Percentiles rank a stretch among this genome's conserved stretches.
Evolutionary conservation across 352 stramenopile species (phyloP).

Genomic region (Pseudoperonospora humuli): DNA sequence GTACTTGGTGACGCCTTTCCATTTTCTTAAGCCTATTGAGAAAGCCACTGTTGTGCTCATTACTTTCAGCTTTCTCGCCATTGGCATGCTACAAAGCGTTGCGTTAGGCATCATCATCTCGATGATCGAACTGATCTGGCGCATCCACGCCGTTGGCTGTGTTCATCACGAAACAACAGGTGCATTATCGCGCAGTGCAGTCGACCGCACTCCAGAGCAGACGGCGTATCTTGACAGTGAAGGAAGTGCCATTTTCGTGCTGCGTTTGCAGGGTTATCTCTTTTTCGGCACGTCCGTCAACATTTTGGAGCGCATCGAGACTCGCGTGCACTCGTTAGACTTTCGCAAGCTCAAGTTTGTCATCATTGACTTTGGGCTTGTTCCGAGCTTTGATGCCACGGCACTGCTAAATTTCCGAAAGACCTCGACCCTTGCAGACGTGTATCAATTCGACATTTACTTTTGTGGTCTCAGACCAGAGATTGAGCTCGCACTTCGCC

Average conservation of each 20-base stretch:
- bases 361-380: conserved; percentile 74
- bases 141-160: conserved; percentile 70
- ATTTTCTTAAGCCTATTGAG: conserved; percentile 66
- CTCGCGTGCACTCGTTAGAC: conserved; percentile 50
- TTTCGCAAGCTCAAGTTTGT: conserved; percentile 51
- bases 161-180: conserved; percentile 71
- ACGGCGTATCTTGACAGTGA: conserved; percentile 41
- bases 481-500: conserved; percentile 39
- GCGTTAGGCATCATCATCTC: conserved; percentile 72
- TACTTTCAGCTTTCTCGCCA: conserved; percentile 56
- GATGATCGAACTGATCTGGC: conserved; percentile 71
- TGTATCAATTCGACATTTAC: conserved; percentile 72
- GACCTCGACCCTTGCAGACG: conserved; percentile 43
- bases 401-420: conserved; percentile 75
- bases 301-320: conserved; percentile 68
- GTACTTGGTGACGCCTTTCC: conserved; percentile 63
- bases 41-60: conserved; percentile 57
- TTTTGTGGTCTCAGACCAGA: conserved; percentile 55
- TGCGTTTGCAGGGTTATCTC: conserved; percentile 71
- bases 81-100: conserved; percentile 70
- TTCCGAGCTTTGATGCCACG: conserved; percentile 69
- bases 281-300: conserved; percentile 81
- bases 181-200: conserved; percentile 48
- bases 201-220: conserved; percentile 61
- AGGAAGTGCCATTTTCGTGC: conserved; percentile 55